phyloP scores from a whole-genome alignment of 176 grass and related monocot genomes.

The Hordeum marinum region DNA sequence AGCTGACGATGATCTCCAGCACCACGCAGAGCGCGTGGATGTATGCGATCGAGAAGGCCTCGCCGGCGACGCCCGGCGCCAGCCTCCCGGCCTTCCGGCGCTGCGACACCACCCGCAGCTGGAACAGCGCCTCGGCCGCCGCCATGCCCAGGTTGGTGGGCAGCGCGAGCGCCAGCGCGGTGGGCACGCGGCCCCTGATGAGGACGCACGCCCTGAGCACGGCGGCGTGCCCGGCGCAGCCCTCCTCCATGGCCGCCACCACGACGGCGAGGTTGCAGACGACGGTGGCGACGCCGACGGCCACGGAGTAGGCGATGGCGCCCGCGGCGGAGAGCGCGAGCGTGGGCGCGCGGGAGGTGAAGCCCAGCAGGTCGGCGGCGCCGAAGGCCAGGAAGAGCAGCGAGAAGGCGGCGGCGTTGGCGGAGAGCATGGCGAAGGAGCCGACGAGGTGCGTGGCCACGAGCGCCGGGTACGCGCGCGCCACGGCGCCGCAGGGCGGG shows the following conservation, averaged over 20 bases:
- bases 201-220: constrained; percentile 64
- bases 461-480: constrained; percentile 50
- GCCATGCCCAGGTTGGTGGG: constrained; percentile 67
- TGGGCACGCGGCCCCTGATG: constrained; percentile 34
- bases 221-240: constrained; percentile 39
- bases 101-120: constrained; percentile 55
- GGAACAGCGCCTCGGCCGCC: constrained; percentile 66
- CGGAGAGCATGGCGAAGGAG: constrained; percentile 58
- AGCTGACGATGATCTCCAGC: constrained; percentile 80
- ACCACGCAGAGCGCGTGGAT: constrained; percentile 70
- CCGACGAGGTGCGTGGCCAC: constrained; percentile 53
- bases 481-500: constrained; percentile 24
- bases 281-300: constrained; percentile 54
- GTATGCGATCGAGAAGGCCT: constrained; percentile 76
- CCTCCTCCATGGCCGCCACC: constrained; percentile 57
- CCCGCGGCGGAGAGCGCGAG: constrained; percentile 61
- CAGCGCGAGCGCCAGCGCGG: constrained; percentile 63
- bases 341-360: constrained; percentile 26
- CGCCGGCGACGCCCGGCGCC: constrained; percentile 43
- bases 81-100: constrained; percentile 26
- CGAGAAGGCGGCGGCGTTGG: constrained; percentile 76
- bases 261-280: constrained; percentile 73
- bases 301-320: constrained; percentile 59
- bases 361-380: constrained; percentile 39
- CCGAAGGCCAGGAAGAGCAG: constrained; percentile 74